phyloP scores from a whole-genome alignment of 2,329 filamentous ascomycete genomes.

The Fusarium nurragi region DNA sequence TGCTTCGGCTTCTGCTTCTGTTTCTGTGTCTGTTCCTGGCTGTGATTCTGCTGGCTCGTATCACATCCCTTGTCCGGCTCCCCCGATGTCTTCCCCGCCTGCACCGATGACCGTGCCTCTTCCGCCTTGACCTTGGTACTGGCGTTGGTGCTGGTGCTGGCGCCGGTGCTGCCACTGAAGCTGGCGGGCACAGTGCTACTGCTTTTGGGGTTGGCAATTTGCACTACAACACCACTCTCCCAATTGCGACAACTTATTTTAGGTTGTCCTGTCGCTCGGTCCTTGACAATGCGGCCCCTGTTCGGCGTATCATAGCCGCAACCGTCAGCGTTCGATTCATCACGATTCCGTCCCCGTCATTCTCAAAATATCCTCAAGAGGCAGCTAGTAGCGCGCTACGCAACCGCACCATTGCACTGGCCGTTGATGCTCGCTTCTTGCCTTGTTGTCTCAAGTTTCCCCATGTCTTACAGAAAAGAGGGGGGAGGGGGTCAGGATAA shows the following conservation, averaged over 20 bases:
- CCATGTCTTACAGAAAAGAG: constrained; percentile 37
- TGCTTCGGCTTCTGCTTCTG: constrained; percentile 12
- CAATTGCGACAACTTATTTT: constrained; percentile 91
- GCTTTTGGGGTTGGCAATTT: constrained; percentile 53
- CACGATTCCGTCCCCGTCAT: constrained; percentile 32
- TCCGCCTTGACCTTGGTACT: constrained; percentile 34
- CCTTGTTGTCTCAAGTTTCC: constrained; percentile 36
- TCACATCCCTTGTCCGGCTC: constrained; percentile 32
- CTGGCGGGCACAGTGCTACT: constrained; percentile 23
- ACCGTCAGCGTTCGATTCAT: constrained; percentile 41
- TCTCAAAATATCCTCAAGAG: constrained; percentile 28
- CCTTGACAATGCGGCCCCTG: constrained; percentile 81
- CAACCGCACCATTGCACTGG: constrained; percentile 32
- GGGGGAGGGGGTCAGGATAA: constrained; percentile 10
- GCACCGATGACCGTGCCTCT: constrained; percentile 33
- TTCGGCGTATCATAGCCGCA: constrained; percentile 28
- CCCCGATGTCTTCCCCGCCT: constrained; percentile 30
- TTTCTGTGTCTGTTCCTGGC: constrained; percentile 5
- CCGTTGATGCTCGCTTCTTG: constrained; percentile 36
- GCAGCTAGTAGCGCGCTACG: constrained; percentile 28
- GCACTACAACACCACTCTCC: constrained; percentile 90
- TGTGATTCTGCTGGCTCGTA: constrained; percentile 29
- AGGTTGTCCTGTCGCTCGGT: constrained; percentile 70
- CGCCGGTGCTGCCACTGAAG: constrained; percentile 19
- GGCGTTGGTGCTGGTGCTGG: constrained; percentile 9